Base-by-base conservation (phyloP, 352 stramenopile species). In the Pythium aristosporum region DNA sequence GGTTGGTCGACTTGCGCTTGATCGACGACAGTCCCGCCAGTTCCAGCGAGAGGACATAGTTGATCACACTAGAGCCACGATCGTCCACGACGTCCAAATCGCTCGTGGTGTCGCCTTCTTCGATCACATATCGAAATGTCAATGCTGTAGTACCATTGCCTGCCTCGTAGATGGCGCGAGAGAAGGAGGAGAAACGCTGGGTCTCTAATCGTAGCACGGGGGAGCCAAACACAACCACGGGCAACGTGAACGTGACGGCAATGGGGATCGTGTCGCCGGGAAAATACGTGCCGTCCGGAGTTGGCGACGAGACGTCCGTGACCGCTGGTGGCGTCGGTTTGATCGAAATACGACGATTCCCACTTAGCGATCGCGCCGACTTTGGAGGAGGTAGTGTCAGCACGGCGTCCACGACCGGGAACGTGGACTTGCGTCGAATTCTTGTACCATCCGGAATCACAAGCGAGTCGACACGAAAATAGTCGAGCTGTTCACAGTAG, bases 401-500 rank as follows among this genome's bases (percentile, higher is more conserved):
- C 2, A 67, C 36, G 0, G 74, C 82, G n/a, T 82, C 61, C 0
- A 69, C 80, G 0, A 70, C 74, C 2, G 82, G 81, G 28, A 81
- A 76, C 3, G 84, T 88, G 0, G 84, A 46, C 16, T 69, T 74
- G 30, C 81, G 65, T 10, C 71, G 79, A 34, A 92, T 83, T 0
- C 20, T 48, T 25, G 71, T 72, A 10, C 36, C 63, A 2, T 60
- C 60, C 8, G 80, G 71, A 0, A 91, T 48, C 4, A 55, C 54
- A 11, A 93, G 56, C 8, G 83, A 87, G 21, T 72, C 65, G 0
- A 65, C 23, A 8, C 73, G 61, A 28, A 83, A 71, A 52, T 96
- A 96, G n/a, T 92, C 87, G 0, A 96, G 65, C 0, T 59, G 46
- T 4, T 82, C 67, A 30, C 81, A 86, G 52, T 85, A 89, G 55